These are phyloP conservation scores for Salvia hispanica DNA, from an alignment of 257 asterid genomes.

Conservation along the genomic window DNA sequence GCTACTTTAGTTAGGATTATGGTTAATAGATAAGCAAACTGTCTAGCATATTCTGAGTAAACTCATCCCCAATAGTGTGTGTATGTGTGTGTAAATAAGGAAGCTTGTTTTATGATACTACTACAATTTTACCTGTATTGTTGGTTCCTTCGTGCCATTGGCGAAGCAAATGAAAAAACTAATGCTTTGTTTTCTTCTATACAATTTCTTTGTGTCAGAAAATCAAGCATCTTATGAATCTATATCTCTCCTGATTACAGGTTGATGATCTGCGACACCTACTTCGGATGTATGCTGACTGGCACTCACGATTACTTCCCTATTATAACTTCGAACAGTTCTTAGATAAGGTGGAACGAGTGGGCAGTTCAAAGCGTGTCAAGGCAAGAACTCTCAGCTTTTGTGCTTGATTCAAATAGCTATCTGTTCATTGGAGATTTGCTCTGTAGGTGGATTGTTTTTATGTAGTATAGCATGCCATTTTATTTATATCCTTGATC, in stretches of 20 bases:
- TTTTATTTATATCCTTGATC: neutral
- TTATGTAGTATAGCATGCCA: neutral
- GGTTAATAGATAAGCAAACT: no score
- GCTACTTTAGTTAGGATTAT: no score
- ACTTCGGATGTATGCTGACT: conserved; percentile 77
- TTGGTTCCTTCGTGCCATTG: neutral
- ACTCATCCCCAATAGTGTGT: neutral
- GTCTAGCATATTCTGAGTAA: neutral
- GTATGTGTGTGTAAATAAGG: neutral
- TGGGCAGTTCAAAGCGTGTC: conserved; percentile 72
- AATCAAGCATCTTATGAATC: neutral
- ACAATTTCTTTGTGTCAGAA: neutral
- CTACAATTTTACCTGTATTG: neutral
- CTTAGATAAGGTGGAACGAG: conserved; percentile 80
- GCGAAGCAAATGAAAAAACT: neutral
- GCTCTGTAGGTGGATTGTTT: neutral
- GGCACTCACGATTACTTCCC: conserved; percentile 84
- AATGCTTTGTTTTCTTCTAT: neutral
- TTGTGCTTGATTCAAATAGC: conserved; percentile 4
- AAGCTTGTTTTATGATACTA: neutral
- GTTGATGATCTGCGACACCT: conserved; percentile 73
- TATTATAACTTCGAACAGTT: conserved; percentile 79
- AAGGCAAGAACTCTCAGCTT: conserved; percentile 52
- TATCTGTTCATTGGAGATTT: neutral
- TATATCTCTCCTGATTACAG: conserved; percentile 40